Conservation (phyloP, 164 flowering plant genomes). For the Chloranthus sessilifolius region DNA sequence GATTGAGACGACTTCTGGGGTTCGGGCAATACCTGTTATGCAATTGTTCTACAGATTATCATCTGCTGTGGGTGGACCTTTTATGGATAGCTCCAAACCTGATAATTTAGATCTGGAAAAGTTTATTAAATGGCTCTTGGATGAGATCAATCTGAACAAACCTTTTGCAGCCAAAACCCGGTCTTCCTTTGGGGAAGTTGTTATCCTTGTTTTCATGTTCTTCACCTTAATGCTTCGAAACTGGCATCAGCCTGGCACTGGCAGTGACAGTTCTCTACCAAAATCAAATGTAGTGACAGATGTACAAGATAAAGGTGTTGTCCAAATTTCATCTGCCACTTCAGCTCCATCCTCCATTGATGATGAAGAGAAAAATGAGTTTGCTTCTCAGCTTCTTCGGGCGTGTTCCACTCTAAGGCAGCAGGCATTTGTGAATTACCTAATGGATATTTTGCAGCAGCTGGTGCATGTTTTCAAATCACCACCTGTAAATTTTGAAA, state of each 20-base stretch:
- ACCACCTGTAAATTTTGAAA: constrained; percentile 48
- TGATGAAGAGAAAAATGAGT: constrained; percentile 73
- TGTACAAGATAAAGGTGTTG: constrained; percentile 44
- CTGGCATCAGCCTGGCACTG: constrained; percentile 99
- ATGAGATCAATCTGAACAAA: constrained; percentile 70
- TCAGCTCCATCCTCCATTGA: constrained; percentile 37
- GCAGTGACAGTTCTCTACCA: constrained; percentile 49
- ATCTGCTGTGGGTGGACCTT: constrained; percentile 95
- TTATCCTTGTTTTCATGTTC: constrained; percentile 90
- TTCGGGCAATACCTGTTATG: constrained; percentile 84
- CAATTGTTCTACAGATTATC: constrained; percentile 92
- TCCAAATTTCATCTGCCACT: constrained; percentile 29
- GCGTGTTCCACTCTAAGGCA: constrained; percentile 89
- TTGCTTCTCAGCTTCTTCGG: constrained; percentile 67
- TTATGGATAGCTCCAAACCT: constrained; percentile 72
- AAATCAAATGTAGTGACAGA: constrained; percentile 54
- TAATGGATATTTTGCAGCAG: constrained; percentile 93
- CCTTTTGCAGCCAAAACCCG: constrained; percentile 64
- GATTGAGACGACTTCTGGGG: constrained; percentile 86
- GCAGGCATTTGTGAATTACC: constrained; percentile 77
- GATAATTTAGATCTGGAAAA: constrained; percentile 75
- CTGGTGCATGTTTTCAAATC: constrained; percentile 82
- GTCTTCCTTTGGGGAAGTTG: constrained; percentile 86
- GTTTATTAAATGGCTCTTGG: constrained; percentile 81
- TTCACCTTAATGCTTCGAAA: constrained; percentile 96